Base-by-base conservation (phyloP, 352 stramenopile species). In the Phytophthora vignae region DNA sequence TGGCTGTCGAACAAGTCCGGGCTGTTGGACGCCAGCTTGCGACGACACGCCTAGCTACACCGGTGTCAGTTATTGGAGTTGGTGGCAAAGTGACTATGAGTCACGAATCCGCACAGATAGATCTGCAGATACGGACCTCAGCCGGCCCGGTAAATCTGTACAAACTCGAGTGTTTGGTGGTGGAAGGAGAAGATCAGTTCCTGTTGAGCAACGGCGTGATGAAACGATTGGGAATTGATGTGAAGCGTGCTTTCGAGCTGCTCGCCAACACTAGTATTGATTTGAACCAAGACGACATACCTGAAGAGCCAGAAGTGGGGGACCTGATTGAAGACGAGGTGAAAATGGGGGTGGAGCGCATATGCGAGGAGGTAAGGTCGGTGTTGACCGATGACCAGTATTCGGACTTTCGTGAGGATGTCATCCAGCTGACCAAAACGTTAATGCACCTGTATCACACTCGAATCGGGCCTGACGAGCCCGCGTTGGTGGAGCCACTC, bases 241-340 rank as follows among this genome's bases (percentile, higher is more conserved):
- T 64, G 12, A 60, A 73, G n/a, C 29, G 57, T 4, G 42, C 56
- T 22, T 59, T 73, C 29, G 52, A 62, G 22, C 58, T 65, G 59
- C 48, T 73, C 48, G 65, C 52, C 5, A 60, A 60, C 33, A 67
- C 60, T 19, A 60, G 49, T 48, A 66, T 67, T 33, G 38, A 67
- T 5, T 11, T 66, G 1, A 57, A 66, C 8, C n/a, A 57, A 7
- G 61, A 57, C 29, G 61, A 61, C n/a, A 21, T 56, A 3, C 61
- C 61, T 27, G 52, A 68, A n/a, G n/a, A n/a, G 7, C 61, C 53
- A 40, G 61, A 61, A 36, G 36, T 68, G 22, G 53, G 52, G 36
- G 36, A 17, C 0, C 15, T 56, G 6, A n/a, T 61, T 1, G 52
- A 61, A 2, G 22, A 12, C n/a, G 61, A 68, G 4, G 40, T 68